Evolutionary conservation across 305 asterid species (phyloP), one percentile per base, ranked within the genome.

Genomic region (Solanum chacoense): DNA sequence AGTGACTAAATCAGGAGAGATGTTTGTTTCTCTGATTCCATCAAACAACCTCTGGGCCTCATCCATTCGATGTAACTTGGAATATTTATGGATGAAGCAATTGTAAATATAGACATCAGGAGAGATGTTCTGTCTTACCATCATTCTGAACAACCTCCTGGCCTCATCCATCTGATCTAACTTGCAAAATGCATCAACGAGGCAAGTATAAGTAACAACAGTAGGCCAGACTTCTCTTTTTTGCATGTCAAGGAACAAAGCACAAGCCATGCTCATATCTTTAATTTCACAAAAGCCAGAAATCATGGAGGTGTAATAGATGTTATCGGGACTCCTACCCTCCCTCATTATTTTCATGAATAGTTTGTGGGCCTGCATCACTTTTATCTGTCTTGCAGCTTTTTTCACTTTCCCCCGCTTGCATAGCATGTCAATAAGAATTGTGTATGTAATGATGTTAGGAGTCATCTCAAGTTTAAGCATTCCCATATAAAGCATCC

Each of bases 121-220:
- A 79, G 88, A 55, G 7, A 94, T 28, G 55, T 87, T 87, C 89
- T 90, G 87, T 77, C 72, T 76, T 84, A 77, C 77, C 95, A 94
- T 93, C 90, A 91, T 91, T 29, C 90, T 88, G 37, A 92, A 74
- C 89, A 94, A 84, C 90, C 14, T 71, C 67, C 22, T 45, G 45
- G 87, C 96, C 76, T 87, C 76, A 65, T 91, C 92, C 91, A 90
- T 84, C 32, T 88, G 92, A 87, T 89, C 87, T 42, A 89, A 76
- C 88, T 90, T 91, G 89, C 86, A 91, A 89, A 90, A 93, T 32
- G 93, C 93, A 88, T 93, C 93, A 89, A 95, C 93, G 81, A 95
- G 88, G 88, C 98, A 93, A 45, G 95, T 94, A 90, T 91, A 94
- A 24, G 97, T 94, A 86, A 91, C 92, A n/a, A 93, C 92, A 22